Conservation (phyloP, 345 rosid genomes). For the Raphanus sativus region DNA sequence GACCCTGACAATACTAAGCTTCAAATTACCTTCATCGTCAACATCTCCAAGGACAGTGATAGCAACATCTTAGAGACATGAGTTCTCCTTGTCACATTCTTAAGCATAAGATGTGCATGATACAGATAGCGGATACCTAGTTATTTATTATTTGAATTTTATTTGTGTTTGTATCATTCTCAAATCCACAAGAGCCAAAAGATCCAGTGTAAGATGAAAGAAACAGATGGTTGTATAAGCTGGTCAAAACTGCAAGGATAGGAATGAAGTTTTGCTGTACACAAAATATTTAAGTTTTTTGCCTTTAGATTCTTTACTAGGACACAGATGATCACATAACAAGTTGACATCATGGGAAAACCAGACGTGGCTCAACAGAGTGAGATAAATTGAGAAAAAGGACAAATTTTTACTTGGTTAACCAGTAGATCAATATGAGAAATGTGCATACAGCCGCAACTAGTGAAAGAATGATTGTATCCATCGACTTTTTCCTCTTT, state of each 20-base stretch:
- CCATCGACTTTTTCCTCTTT: conserved; percentile 97
- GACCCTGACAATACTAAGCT: conserved; percentile 45
- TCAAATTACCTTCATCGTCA: conserved; percentile 65
- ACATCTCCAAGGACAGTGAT: conserved; percentile 54
- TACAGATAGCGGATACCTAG: not conserved
- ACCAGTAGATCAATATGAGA: conserved; percentile 91
- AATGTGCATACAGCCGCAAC: conserved; percentile 95
- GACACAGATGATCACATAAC: conserved; percentile 23
- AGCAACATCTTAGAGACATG: conserved; percentile 56
- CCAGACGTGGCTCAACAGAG: conserved; percentile 33
- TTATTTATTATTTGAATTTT: not conserved
- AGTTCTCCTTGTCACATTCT: conserved; percentile 62
- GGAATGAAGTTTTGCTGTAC: conserved; percentile 33
- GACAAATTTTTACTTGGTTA: conserved; percentile 64
- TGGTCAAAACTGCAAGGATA: conserved; percentile 8
- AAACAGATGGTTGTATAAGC: conserved; percentile 15
- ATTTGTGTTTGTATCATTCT: not conserved
- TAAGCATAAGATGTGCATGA: not conserved
- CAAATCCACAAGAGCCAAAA: not conserved
- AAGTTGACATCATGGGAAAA: conserved; percentile 31
- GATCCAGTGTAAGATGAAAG: not conserved
- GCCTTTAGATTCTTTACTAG: conserved; percentile 28
- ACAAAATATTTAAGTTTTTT: conserved; percentile 29
- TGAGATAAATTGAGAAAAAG: conserved; percentile 27
- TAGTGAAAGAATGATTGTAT: conserved; percentile 85